Percentiles rank a stretch among this genome's conserved stretches.
These are phyloP conservation scores for Globisporangium cederbergense DNA, from an alignment of 352 stramenopile genomes.

Conservation along the genomic window DNA sequence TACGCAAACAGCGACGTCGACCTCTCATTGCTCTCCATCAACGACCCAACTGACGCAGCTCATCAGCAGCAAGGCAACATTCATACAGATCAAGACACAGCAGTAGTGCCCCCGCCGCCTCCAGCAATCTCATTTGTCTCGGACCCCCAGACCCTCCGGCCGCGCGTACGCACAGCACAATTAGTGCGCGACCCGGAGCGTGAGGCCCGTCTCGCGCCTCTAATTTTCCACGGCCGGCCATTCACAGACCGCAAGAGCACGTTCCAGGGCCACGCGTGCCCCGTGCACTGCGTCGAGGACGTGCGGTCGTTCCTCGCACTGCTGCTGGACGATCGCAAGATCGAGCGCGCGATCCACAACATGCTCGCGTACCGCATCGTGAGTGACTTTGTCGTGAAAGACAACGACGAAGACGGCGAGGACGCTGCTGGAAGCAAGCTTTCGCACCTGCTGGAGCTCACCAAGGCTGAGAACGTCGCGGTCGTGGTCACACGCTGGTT, in stretches of 20 bases:
- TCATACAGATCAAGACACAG: constrained; percentile 12
- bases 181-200: constrained; percentile 49
- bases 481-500: constrained; percentile 86
- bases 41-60: not conserved
- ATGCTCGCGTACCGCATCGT: constrained; percentile 87
- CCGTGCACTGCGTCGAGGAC: constrained; percentile 61
- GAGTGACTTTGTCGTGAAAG: constrained; percentile 64
- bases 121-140: constrained; percentile 36
- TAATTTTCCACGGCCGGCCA: constrained; percentile 65
- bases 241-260: constrained; percentile 84
- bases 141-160: constrained; percentile 56
- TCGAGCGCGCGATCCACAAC: constrained; percentile 84
- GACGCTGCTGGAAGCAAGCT: constrained; percentile 79
- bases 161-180: constrained; percentile 61
- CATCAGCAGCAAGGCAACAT: not conserved
- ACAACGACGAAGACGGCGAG: constrained; percentile 88
- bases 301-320: constrained; percentile 77
- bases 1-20: constrained; percentile 49
- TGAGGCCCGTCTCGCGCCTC: constrained; percentile 42
- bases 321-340: constrained; percentile 78
- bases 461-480: constrained; percentile 74
- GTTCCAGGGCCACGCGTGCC: constrained; percentile 72
- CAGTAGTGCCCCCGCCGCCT: not conserved
- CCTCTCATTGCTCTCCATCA: constrained; percentile 10
- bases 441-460: constrained; percentile 77